Percentiles rank a stretch among this genome's conserved stretches.
Evolutionary conservation across 2,329 filamentous ascomycete genomes (phyloP).

Genomic region (Endocalyx cinctus): DNA sequence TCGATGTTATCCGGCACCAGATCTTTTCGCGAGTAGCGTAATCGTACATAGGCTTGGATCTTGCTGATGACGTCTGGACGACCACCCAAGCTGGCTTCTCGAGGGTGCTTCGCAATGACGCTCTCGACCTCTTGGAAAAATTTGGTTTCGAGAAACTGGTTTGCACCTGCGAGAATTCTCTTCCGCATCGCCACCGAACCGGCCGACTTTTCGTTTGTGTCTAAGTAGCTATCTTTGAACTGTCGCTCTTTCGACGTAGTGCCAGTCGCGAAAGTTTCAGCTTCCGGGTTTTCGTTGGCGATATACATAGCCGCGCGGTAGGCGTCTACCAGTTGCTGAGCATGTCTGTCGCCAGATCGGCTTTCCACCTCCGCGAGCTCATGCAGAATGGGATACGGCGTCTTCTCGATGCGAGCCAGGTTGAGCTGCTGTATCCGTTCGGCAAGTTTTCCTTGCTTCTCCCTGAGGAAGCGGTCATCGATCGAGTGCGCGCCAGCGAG

Average conservation of each 20-base stretch:
- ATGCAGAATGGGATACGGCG: slow-evolving; percentile 67
- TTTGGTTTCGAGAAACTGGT: slow-evolving; percentile 72
- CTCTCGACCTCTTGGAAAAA: slow-evolving; percentile 76
- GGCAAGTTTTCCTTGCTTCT: slow-evolving; percentile 79
- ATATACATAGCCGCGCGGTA: slow-evolving; percentile 79
- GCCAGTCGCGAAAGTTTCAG: slow-evolving; percentile 54
- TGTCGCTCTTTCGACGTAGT: slow-evolving; percentile 68
- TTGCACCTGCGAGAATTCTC: slow-evolving; percentile 74
- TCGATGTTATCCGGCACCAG: slow-evolving; percentile 76
- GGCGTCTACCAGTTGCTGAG: slow-evolving; percentile 72
- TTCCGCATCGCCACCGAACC: slow-evolving; percentile 66
- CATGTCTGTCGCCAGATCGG: slow-evolving; percentile 64
- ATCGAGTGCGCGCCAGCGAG: slow-evolving; percentile 47
- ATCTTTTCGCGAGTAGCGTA: slow-evolving; percentile 75
- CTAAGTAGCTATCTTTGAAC: slow-evolving; percentile 72
- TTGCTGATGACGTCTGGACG: slow-evolving; percentile 85
- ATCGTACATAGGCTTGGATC: slow-evolving; percentile 84
- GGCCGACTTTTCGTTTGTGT: slow-evolving; percentile 63
- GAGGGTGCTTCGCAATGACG: slow-evolving; percentile 75
- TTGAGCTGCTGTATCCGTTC: slow-evolving; percentile 79
- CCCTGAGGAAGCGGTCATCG: slow-evolving; percentile 72
- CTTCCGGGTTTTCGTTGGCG: slow-evolving; percentile 64
- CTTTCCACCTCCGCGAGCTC: slow-evolving; percentile 72
- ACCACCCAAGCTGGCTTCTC: slow-evolving; percentile 85
- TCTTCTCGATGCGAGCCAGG: slow-evolving; percentile 60